phyloP scores from a whole-genome alignment of 2,329 filamentous ascomycete genomes.

The Aureobasidium pullulans region DNA sequence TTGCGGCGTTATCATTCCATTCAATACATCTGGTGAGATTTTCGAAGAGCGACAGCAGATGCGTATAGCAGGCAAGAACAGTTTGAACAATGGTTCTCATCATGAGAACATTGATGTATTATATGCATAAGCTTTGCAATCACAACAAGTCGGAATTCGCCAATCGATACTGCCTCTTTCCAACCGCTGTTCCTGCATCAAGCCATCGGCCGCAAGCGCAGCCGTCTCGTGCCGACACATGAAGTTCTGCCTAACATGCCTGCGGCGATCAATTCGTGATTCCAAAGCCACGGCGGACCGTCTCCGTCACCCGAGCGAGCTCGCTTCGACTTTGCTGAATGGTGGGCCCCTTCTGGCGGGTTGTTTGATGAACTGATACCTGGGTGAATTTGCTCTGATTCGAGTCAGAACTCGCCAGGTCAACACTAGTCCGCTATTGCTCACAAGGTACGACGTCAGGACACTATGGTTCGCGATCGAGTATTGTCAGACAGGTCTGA shows the following conservation, averaged over 20 bases:
- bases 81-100: too few relatives aligned
- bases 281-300: not conserved
- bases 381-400: not conserved
- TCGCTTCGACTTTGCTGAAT: constrained; percentile 6
- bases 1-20: not conserved
- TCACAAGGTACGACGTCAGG: too few relatives aligned
- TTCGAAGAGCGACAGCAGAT: not conserved
- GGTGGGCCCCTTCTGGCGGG: not conserved
- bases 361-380: not conserved
- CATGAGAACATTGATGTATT: too few relatives aligned
- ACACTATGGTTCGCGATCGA: not conserved
- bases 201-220: not conserved
- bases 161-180: not conserved
- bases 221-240: not conserved
- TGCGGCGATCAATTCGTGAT: constrained; percentile 5
- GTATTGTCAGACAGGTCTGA: too few relatives aligned
- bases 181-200: constrained; percentile 4
- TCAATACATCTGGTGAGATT: not conserved
- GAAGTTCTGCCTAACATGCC: not conserved
- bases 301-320: not conserved
- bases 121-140: too few relatives aligned
- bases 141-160: not conserved
- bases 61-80: not conserved
- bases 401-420: not conserved
- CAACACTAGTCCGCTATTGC: not conserved